phyloP scores from a whole-genome alignment of 1,284 basidiomycete species.

The Trametes hirsuta region DNA sequence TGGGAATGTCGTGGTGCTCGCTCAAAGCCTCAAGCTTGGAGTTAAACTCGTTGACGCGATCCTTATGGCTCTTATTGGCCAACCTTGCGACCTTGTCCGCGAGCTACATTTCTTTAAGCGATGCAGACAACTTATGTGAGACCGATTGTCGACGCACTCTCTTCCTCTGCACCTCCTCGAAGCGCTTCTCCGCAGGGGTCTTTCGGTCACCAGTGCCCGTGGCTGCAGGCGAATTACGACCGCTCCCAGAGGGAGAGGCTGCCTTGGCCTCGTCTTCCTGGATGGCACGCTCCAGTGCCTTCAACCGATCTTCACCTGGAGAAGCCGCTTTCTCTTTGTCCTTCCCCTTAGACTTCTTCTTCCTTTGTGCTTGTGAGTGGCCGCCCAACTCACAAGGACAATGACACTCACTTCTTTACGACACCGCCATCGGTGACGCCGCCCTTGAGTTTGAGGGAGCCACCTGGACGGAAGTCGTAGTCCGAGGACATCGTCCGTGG shows the following conservation, averaged over 20 bases:
- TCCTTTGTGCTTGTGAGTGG: slow-evolving; percentile 71
- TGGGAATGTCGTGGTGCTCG: slow-evolving; percentile 94
- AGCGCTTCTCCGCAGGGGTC: slow-evolving; percentile 90
- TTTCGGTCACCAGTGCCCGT: slow-evolving; percentile 53
- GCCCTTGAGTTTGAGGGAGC: slow-evolving; percentile 89
- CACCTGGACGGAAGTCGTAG: slow-evolving; percentile 86
- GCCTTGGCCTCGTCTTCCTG: slow-evolving; percentile 45
- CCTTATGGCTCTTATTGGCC: slow-evolving; percentile 92
- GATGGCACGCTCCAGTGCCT: slow-evolving; percentile 50
- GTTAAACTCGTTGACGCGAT: slow-evolving; percentile 93
- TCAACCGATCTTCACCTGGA: slow-evolving; percentile 46
- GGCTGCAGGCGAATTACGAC: slow-evolving; percentile 58
- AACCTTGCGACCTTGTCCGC: slow-evolving; percentile 80
- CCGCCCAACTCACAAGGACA: slow-evolving; percentile 13
- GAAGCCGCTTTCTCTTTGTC: slow-evolving; percentile 40
- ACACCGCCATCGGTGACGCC: slow-evolving; percentile 75
- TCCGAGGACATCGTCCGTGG: slow-evolving; percentile 61
- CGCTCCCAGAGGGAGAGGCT: slow-evolving; percentile 57
- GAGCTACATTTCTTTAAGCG: slow-evolving; percentile 51
- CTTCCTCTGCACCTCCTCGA: slow-evolving; percentile 84
- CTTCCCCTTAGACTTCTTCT: slow-evolving; percentile 79
- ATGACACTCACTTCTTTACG: slow-evolving; percentile 74
- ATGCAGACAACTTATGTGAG: background rate
- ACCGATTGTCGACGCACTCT: slow-evolving; percentile 59
- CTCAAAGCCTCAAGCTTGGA: slow-evolving; percentile 85